Percentiles rank a stretch among this genome's conserved stretches.
Evolutionary conservation across 2,329 filamentous ascomycete genomes (phyloP).

Genomic region (Aaosphaeria pasadenensis): DNA sequence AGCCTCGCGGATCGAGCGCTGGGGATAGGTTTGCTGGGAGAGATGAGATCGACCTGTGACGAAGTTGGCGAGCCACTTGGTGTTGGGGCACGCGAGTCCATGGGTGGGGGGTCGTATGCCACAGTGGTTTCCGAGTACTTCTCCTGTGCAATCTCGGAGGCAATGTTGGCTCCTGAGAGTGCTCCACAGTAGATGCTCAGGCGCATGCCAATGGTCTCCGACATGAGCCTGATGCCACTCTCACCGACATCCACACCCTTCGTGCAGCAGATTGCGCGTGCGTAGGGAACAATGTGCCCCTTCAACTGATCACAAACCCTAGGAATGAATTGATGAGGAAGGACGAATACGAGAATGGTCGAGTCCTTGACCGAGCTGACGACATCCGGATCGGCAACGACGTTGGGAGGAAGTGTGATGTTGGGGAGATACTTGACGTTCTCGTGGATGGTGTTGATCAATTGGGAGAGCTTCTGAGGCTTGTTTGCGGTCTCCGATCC

Average conservation of each 20-base stretch:
- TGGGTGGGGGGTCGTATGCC: slow-evolving; percentile 86
- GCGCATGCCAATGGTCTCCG: slow-evolving; percentile 86
- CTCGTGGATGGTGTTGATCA: slow-evolving; percentile 93
- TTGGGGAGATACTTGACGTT: slow-evolving; percentile 98
- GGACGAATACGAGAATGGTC: slow-evolving; percentile 91
- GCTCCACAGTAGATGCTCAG: slow-evolving; percentile 96
- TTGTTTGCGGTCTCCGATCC: slow-evolving; percentile 56
- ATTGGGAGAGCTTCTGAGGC: slow-evolving; percentile 79
- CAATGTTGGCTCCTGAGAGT: slow-evolving; percentile 93
- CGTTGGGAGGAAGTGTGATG: slow-evolving; percentile 76
- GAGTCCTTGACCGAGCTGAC: slow-evolving; percentile 77
- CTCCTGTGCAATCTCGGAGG: slow-evolving; percentile 88
- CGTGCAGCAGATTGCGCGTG: slow-evolving; percentile 93
- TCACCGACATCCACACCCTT: slow-evolving; percentile 95
- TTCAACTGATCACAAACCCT: slow-evolving; percentile 79
- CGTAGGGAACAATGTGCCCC: slow-evolving; percentile 87
- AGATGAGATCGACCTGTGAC: slow-evolving; percentile 51
- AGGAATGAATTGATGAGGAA: slow-evolving; percentile 93
- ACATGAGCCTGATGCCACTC: slow-evolving; percentile 83
- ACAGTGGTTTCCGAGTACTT: slow-evolving; percentile 98
- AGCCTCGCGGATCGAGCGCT: slow-evolving; percentile 66
- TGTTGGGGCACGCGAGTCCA: slow-evolving; percentile 79
- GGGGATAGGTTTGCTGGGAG: slow-evolving; percentile 52
- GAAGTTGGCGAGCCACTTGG: slow-evolving; percentile 48
- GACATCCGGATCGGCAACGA: slow-evolving; percentile 79